Evolutionary conservation across 176 grass and related monocot species (phyloP).

Genomic region (Oryza brachyantha): DNA sequence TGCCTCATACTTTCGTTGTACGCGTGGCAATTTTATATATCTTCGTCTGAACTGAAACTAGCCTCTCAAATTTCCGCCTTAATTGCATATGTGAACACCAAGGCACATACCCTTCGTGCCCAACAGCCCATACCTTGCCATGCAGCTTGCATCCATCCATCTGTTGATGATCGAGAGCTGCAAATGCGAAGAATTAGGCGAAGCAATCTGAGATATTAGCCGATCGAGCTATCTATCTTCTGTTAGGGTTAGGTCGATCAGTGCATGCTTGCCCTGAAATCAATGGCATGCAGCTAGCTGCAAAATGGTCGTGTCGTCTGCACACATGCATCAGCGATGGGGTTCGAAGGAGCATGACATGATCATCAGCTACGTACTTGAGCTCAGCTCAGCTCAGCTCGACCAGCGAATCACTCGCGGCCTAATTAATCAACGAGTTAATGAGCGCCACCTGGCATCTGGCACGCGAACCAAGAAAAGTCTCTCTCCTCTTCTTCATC

Average conservation of each 20-base stretch:
- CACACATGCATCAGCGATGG: neutral
- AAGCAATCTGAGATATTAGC: constrained; percentile 17
- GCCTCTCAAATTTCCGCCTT: neutral
- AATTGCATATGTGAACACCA: neutral
- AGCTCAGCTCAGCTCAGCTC: no score
- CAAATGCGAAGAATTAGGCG: constrained; percentile 19
- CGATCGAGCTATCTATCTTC: neutral
- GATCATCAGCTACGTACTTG: neutral
- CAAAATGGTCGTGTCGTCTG: no score
- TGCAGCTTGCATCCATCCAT: neutral
- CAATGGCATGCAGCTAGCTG: neutral
- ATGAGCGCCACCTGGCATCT: constrained; percentile 31
- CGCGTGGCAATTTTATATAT: neutral
- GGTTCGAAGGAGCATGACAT: constrained; percentile 27
- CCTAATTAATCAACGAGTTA: constrained; percentile 10
- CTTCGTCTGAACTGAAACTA: neutral
- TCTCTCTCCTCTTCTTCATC: neutral
- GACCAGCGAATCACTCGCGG: no score
- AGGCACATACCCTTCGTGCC: neutral
- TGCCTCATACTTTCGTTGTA: neutral
- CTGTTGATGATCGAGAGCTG: neutral
- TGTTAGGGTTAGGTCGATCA: constrained; percentile 27
- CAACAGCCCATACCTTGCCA: neutral
- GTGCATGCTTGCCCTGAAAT: neutral
- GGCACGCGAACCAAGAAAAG: constrained; percentile 46